Conservation (phyloP, 768 basidiomycete species). For the Neoboletus brunneissimus region DNA sequence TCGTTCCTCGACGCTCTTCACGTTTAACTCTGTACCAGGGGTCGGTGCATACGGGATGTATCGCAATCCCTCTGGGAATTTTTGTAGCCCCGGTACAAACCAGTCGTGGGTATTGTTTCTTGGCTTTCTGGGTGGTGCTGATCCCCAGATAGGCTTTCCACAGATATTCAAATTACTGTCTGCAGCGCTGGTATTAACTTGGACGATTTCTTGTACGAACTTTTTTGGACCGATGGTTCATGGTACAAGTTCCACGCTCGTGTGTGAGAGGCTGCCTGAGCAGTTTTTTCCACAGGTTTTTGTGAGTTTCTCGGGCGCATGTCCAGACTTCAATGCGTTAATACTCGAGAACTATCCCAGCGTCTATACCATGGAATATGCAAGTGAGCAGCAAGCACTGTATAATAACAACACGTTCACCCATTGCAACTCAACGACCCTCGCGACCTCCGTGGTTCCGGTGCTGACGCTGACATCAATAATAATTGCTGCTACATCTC, state of each 20-base stretch:
- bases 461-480: not conserved
- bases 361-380: not conserved
- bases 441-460: not conserved
- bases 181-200: constrained; percentile 25
- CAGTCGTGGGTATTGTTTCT: constrained; percentile 11
- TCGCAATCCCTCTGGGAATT: constrained; percentile 4
- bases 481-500: not conserved
- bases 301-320: constrained; percentile 1
- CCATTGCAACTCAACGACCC: not conserved
- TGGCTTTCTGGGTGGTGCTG: not conserved
- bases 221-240: not conserved
- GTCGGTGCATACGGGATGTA: constrained; percentile 9
- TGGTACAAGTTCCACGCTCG: not conserved
- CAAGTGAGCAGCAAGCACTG: not conserved
- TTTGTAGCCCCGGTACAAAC: constrained; percentile 22
- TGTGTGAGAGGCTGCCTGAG: not conserved
- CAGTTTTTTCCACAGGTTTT: constrained; percentile 3
- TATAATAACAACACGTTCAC: not conserved
- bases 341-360: not conserved
- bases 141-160: constrained; percentile 17
- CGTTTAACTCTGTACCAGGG: constrained; percentile 2
- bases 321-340: not conserved
- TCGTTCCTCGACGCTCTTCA: not conserved
- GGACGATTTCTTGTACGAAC: not conserved
- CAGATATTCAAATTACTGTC: constrained; percentile 17